phyloP scores from a whole-genome alignment of 129 eudicot genomes.

The Flaveria ramosissima region DNA sequence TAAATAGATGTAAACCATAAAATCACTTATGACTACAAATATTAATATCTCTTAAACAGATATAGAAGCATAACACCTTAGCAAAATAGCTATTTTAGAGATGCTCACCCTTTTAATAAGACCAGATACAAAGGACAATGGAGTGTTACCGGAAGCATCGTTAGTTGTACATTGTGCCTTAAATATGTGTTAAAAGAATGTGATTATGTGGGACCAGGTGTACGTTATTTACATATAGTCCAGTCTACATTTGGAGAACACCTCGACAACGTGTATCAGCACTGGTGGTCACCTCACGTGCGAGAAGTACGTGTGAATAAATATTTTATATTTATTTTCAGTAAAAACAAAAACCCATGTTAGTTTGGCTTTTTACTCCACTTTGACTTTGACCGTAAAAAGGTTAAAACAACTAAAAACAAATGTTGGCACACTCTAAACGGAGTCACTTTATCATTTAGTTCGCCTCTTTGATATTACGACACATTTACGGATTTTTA shows the following conservation, averaged over 20 bases:
- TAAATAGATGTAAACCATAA: no score
- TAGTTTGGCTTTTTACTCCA: neutral
- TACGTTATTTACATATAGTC: slow-evolving; percentile 7
- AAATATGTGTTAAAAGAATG: neutral
- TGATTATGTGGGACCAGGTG: slow-evolving; percentile 29
- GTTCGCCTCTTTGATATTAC: no score
- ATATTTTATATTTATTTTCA: neutral
- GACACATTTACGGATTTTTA: no score
- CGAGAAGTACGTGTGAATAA: slow-evolving; percentile 11
- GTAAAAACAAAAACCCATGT: neutral
- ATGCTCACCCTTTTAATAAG: no score
- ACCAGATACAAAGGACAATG: neutral
- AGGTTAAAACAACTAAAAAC: neutral
- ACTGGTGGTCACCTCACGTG: slow-evolving; percentile 28
- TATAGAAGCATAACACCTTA: no score
- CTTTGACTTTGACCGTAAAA: neutral
- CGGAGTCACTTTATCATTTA: no score
- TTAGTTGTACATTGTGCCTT: slow-evolving; percentile 6
- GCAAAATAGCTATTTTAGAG: no score
- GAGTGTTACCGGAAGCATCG: neutral
- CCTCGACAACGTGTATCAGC: slow-evolving; percentile 19
- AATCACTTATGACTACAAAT: no score
- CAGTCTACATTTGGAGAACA: slow-evolving; percentile 17
- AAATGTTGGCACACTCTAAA: no score
- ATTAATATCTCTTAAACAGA: no score